Conservation (phyloP, 345 rosid genomes). For the Hibiscus trionum region DNA sequence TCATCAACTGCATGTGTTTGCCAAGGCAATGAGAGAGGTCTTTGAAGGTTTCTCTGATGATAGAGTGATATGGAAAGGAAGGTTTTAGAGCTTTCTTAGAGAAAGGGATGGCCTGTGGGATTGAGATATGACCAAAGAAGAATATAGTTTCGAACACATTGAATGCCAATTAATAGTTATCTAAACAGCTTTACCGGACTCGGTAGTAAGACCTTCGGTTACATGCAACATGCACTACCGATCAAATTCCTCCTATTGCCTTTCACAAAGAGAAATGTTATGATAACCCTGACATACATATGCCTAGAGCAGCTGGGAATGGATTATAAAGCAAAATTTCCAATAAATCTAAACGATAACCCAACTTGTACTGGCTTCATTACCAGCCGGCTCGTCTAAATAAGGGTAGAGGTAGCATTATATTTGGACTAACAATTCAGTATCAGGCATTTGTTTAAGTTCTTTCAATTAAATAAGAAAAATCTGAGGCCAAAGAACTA, state of each 20-base stretch:
- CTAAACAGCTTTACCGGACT: background rate
- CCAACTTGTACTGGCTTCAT: background rate
- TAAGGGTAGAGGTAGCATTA: background rate
- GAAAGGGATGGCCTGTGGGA: background rate
- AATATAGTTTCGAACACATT: background rate
- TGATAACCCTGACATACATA: background rate
- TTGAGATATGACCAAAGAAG: background rate
- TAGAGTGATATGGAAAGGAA: background rate
- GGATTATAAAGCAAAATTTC: conserved; percentile 3
- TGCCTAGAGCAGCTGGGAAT: background rate
- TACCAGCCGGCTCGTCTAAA: background rate
- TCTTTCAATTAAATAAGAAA: conserved; percentile 2
- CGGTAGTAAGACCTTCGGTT: background rate
- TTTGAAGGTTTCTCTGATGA: background rate
- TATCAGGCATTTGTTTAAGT: background rate
- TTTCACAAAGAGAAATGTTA: background rate
- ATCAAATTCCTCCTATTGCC: background rate
- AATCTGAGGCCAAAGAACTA: conserved; percentile 1
- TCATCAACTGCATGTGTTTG: no score
- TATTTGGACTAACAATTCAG: conserved; percentile 2
- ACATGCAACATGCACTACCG: background rate
- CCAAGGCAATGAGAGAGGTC: no score
- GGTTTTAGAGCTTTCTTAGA: background rate
- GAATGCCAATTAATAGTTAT: background rate
- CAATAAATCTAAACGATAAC: background rate